Evolutionary conservation across 2,329 filamentous ascomycete genomes (phyloP).

Genomic region (Pseudocercospora cruenta): DNA sequence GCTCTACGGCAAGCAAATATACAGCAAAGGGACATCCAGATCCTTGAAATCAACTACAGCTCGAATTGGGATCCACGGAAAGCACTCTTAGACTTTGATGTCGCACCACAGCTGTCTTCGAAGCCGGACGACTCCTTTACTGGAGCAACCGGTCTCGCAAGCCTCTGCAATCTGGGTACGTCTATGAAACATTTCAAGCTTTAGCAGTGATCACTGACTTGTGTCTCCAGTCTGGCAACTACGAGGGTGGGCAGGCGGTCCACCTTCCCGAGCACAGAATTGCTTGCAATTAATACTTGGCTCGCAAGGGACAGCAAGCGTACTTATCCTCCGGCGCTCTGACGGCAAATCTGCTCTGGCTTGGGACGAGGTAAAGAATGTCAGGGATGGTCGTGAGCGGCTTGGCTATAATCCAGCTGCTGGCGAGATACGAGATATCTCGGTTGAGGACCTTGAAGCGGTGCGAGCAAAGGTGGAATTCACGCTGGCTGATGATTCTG

Average conservation of each 20-base stretch:
- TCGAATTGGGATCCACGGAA: conserved; percentile 1
- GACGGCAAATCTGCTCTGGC: conserved; percentile 28
- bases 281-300: conserved; percentile 25
- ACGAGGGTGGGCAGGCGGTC: conserved; percentile 30
- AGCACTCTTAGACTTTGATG: conserved; percentile 18
- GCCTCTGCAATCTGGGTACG: conserved; percentile 27
- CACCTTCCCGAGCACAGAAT: conserved; percentile 18
- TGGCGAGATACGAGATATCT: conserved; percentile 25
- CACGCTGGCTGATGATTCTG: conserved; percentile 12
- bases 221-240: conserved; percentile 30
- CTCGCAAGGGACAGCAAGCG: conserved; percentile 19
- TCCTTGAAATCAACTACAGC: conserved; percentile 23
- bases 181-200: background rate
- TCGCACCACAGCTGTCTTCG: conserved; percentile 7
- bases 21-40: conserved; percentile 25
- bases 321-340: conserved; percentile 28
- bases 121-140: background rate
- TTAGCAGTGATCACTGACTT: background rate
- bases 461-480: conserved; percentile 28
- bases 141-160: conserved; percentile 23
- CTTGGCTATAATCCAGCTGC: conserved; percentile 35
- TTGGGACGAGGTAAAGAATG: conserved; percentile 29
- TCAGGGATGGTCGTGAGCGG: conserved; percentile 34
- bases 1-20: conserved; percentile 25
- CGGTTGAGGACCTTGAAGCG: conserved; percentile 30